Evolutionary conservation across 441 rosid species (phyloP), one percentile per base, ranked within the genome.

Genomic region (Pelargonium australe): DNA sequence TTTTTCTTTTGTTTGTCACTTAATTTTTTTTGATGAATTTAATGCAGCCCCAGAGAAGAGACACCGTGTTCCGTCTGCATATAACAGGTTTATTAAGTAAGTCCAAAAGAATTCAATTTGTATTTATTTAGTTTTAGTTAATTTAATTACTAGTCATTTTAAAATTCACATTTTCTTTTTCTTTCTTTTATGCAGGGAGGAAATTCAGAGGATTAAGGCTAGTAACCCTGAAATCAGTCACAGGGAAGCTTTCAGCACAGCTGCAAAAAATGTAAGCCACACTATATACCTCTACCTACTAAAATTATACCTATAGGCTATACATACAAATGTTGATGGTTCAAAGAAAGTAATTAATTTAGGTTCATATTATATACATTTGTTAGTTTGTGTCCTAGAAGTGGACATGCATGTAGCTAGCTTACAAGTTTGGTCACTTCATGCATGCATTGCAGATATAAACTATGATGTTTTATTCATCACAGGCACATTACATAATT

Each of bases 31-130:
- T 11, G 10, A 51, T n/a, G 4, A 14, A 14, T 20, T 23, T 71
- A 49, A 75, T 79, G 81, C 88, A 91, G 97, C 99, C 0, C 99
- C 96, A 0, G 97, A 91, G 90, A 94, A 94, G 83, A 82, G 97
- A 73, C 99, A 91, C 55, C 96, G 99, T 2, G 94, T 91, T 82
- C 99, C 99, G 64, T 94, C 99, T 17, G 99, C 99, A 25, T 94
- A 94, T 79, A 94, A 94, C 81, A 87, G 89, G 80, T 94, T 94
- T 77, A 94, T 94, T 70, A 94, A 94, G 99, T 94, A 83, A 81
- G 90, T 78, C 67, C 43, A 61, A 25, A 5, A 51, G 40, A 44
- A 49, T 5, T 55, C 20, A 53, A 53, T 1, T 28, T 7, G 6
- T 75, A 43, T 12, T 63, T 41, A 57, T 9, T 1, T 28, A 7